Evolutionary conservation across 2,329 filamentous ascomycete species (phyloP), one percentile per base, ranked within the genome.

Genomic region (Colletotrichum echinochloae): DNA sequence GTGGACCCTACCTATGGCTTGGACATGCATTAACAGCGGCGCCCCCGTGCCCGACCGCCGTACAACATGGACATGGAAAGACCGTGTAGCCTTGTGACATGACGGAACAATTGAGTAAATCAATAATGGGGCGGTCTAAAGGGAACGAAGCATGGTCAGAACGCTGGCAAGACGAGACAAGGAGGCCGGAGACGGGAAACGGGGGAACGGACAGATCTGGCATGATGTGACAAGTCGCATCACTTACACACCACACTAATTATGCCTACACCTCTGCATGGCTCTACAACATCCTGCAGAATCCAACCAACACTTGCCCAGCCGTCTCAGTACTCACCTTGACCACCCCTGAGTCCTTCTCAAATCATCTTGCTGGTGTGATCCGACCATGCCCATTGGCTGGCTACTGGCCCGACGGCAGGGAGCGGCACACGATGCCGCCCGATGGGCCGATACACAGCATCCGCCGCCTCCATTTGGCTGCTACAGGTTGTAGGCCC

Each of bases 191-290:
- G 56, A 60, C 56, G 28, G 41, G 48, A 39, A 51, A 61, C 66
- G 48, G 66, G 66, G 66, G 33, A 57, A 49, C 33, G 35, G 55
- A 60, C 66, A 65, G 35, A 56, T 56, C 39, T 66, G 66, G 55
- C 39, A 60, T 66, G 62, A 66, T 66, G 62, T 66, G 63, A 66
- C 66, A 56, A 14, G 41, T 66, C 54, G 60, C 54, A 44, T 33
- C 65, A 30, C 30, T 49, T 37, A 46, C 39, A 51, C 30, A 33
- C 41, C 39, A 51, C 30, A 33, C 41, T 49, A 8, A 9, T 44
- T 20, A 37, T 18, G 28, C 20, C 20, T 11, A 37, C 39, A 26
- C 54, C 48, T 26, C 2, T 56, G 51, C 35, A 41, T 51, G 37
- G 12, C 35, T 46, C 46, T 30, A 46, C 44, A 52, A 52, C 55